Evolutionary conservation across 2,329 filamentous ascomycete genomes (phyloP).

Genomic region (Trichoderma cornu-damae): DNA sequence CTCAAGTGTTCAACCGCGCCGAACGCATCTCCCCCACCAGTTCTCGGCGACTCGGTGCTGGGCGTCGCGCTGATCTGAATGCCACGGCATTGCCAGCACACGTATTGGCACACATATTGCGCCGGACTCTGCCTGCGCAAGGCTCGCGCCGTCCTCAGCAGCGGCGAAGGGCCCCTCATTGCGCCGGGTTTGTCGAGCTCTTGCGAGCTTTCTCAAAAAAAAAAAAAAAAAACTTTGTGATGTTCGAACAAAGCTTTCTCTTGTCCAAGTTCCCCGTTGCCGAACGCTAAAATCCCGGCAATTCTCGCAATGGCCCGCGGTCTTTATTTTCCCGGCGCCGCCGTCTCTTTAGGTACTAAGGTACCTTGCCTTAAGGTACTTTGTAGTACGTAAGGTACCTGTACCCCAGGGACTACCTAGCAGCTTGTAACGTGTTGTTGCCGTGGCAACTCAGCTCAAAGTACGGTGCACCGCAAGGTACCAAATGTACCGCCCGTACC

Average conservation of each 20-base stretch:
- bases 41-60: constrained; percentile 49
- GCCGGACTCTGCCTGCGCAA: constrained; percentile 27
- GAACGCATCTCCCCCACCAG: constrained; percentile 51
- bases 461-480: neutral
- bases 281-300: constrained; percentile 16
- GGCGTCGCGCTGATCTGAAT: constrained; percentile 61
- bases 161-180: constrained; percentile 43
- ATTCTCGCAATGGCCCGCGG: constrained; percentile 24
- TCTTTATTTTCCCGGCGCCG: constrained; percentile 32
- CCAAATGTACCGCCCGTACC: constrained; percentile 3
- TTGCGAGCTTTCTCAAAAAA: constrained; percentile 7
- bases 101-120: constrained; percentile 43
- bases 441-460: constrained; percentile 24
- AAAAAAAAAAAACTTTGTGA: constrained; percentile 3
- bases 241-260: too few species aligned
- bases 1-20: constrained; percentile 42
- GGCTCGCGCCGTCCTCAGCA: constrained; percentile 35
- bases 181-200: constrained; percentile 20
- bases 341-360: constrained; percentile 17
- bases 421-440: constrained; percentile 31
- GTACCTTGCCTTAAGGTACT: too few species aligned
- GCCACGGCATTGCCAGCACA: constrained; percentile 53
- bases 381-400: neutral
- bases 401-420: neutral
- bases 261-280: too few species aligned